A percentile compares a stretch with the other conserved stretches of the same genome.
Conservation (phyloP, 2,329 filamentous ascomycete species). For the Trichoderma sp. region DNA sequence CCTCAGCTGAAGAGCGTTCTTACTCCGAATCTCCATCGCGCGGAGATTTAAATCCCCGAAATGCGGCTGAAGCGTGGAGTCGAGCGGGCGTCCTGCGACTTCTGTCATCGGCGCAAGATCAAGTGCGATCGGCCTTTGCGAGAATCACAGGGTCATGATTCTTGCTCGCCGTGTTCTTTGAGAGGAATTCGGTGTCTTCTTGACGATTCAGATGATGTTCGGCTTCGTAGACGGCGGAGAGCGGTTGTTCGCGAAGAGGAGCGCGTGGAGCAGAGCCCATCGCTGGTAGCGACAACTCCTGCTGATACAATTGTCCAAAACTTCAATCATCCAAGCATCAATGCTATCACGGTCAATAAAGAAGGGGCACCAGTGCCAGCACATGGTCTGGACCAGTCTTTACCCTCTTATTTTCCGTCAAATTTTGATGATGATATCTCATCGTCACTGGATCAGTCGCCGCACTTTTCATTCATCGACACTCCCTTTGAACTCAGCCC, state of each 20-base stretch:
- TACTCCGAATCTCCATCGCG: not conserved
- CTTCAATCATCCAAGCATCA: not conserved
- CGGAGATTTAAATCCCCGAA: not conserved
- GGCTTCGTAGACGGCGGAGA: constrained; percentile 2
- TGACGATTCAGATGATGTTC: not conserved
- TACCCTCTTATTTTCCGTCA: not conserved
- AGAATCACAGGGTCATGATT: not conserved
- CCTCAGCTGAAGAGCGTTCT: not conserved
- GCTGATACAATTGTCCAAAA: too few species aligned
- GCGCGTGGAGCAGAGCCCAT: not conserved
- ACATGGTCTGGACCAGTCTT: not conserved
- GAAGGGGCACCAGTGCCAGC: too few species aligned
- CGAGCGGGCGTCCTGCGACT: constrained; percentile 10
- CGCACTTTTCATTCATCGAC: not conserved
- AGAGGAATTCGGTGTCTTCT: not conserved
- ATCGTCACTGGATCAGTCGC: not conserved
- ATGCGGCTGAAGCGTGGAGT: constrained; percentile 11
- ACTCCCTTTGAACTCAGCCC: constrained; percentile 6
- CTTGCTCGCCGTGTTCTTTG: constrained; percentile 3
- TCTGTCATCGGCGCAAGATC: constrained; percentile 9
- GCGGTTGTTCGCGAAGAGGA: not conserved
- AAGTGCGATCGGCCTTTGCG: not conserved
- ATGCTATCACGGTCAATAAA: not conserved
- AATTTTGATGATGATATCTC: not conserved
- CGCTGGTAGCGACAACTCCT: not conserved